Conservation (phyloP, 164 flowering plant genomes). For the Magnolia officinalis region DNA sequence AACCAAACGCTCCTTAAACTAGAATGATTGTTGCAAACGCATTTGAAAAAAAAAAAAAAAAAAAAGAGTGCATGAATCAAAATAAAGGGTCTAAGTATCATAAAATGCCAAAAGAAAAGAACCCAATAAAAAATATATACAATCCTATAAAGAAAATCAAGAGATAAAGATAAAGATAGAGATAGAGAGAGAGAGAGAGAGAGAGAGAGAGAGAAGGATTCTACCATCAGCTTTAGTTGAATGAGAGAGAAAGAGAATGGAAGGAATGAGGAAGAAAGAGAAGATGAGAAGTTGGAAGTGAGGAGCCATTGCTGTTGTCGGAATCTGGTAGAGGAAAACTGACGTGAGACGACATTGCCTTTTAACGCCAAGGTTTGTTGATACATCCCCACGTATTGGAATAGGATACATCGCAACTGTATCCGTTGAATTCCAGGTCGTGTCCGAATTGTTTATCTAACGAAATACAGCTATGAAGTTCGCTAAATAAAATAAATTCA, state of each 20-base stretch:
- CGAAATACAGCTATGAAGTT: no score
- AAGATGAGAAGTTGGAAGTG: conserved; percentile 19
- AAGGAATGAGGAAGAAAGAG: conserved; percentile 23
- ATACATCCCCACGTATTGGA: no score
- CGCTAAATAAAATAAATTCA: no score
- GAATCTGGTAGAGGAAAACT: neutral
- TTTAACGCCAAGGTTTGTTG: neutral
- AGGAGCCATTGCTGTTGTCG: conserved; percentile 24
- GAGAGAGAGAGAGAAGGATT: neutral
- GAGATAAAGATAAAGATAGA: conserved; percentile 1
- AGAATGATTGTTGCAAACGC: neutral
- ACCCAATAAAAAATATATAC: no score
- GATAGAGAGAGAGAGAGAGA: neutral
- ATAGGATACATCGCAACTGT: no score
- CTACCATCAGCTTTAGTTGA: conserved; percentile 36
- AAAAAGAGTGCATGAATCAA: neutral
- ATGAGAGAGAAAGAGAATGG: conserved; percentile 24
- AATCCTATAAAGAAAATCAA: neutral
- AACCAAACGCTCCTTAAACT: neutral
- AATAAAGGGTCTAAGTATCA: neutral
- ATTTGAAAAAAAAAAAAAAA: no score
- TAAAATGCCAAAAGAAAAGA: neutral
- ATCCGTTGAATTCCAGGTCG: no score
- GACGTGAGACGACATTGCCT: neutral
- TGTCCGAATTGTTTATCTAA: no score